phyloP scores from a whole-genome alignment of 2,329 filamentous ascomycete species.

The Emmonsiellopsis sp. region DNA sequence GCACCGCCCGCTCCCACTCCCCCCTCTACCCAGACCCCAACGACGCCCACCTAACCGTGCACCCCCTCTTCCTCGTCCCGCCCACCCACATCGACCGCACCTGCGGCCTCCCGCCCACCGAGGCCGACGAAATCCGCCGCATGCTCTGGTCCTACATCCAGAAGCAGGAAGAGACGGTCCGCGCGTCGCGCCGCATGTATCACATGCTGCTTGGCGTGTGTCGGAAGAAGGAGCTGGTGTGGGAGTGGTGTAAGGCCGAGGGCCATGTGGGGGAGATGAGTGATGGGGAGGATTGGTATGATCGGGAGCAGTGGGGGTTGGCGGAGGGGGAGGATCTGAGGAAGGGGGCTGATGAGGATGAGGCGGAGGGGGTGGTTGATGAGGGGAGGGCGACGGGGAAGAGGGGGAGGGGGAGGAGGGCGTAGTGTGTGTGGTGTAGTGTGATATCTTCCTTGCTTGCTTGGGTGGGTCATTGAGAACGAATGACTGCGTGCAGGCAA shows the following conservation, averaged over 20 bases:
- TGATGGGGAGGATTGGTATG: conserved; percentile 61
- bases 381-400: conserved; percentile 32
- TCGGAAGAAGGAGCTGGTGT: conserved; percentile 50
- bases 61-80: conserved; percentile 52
- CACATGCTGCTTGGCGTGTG: conserved; percentile 50
- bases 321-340: conserved; percentile 45
- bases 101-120: conserved; percentile 47
- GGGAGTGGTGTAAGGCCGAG: conserved; percentile 54
- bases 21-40: conserved; percentile 46
- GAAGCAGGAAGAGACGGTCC: conserved; percentile 57
- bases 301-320: conserved; percentile 53
- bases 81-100: conserved; percentile 43
- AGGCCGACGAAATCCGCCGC: conserved; percentile 55
- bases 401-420: conserved; percentile 30
- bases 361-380: conserved; percentile 43
- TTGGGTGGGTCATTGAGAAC: no score
- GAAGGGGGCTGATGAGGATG: conserved; percentile 54
- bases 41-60: conserved; percentile 47
- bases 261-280: conserved; percentile 58
- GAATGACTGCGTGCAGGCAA: no score
- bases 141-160: conserved; percentile 54
- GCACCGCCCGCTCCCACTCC: conserved; percentile 21
- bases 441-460: no score
- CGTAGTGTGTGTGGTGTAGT: conserved; percentile 11
- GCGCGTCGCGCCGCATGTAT: conserved; percentile 47